Evolutionary conservation across 495 filamentous ascomycete species (phyloP).

Genomic region (Penicillium silybi): DNA sequence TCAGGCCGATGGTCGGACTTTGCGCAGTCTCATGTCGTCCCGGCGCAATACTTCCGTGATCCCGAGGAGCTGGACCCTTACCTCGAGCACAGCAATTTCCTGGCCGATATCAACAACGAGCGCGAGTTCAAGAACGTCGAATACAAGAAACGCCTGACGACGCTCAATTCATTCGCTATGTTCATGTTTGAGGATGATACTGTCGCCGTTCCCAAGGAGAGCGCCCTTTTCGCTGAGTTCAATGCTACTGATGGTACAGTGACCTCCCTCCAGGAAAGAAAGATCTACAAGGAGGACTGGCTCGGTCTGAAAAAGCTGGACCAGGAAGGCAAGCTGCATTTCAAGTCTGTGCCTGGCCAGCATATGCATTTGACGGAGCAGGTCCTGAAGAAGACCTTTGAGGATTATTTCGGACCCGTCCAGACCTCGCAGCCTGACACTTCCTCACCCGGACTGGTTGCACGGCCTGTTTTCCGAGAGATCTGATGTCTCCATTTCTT

Average conservation of each 20-base stretch:
- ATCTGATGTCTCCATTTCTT: neutral
- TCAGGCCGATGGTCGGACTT: constrained; percentile 69
- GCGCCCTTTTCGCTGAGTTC: constrained; percentile 85
- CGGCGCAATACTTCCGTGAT: constrained; percentile 93
- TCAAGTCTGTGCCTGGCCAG: constrained; percentile 61
- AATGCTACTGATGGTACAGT: constrained; percentile 61
- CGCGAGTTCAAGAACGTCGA: constrained; percentile 63
- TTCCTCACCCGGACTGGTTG: constrained; percentile 14
- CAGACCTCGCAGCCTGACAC: constrained; percentile 8
- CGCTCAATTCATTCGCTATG: constrained; percentile 79
- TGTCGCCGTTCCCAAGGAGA: constrained; percentile 87
- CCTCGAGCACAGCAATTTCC: constrained; percentile 78
- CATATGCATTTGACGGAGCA: constrained; percentile 82
- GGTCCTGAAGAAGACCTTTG: constrained; percentile 62
- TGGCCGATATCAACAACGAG: constrained; percentile 99
- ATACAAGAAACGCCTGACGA: constrained; percentile 68
- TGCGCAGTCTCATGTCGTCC: constrained; percentile 76
- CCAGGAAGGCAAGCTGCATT: constrained; percentile 72
- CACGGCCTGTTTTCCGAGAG: constrained; percentile 15
- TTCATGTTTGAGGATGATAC: constrained; percentile 84
- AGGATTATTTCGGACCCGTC: constrained; percentile 59
- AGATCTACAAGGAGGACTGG: constrained; percentile 90
- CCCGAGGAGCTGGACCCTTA: constrained; percentile 67
- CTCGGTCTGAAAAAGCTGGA: constrained; percentile 80
- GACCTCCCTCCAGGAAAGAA: constrained; percentile 64